Evolutionary conservation across 2,329 filamentous ascomycete species (phyloP).

Genomic region (Ascocoryne sarcoides): DNA sequence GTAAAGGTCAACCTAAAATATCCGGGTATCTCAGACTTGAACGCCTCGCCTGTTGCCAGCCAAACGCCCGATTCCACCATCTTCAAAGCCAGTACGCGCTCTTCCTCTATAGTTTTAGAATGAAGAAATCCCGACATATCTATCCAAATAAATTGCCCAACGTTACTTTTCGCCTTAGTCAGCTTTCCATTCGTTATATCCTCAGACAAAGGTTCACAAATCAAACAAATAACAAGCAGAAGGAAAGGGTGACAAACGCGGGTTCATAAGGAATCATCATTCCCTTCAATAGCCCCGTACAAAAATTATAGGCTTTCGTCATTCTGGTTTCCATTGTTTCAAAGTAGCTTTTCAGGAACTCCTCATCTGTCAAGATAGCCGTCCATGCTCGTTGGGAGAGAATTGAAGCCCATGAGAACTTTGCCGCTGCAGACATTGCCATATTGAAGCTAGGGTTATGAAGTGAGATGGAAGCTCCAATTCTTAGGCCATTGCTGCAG

Average conservation of each 20-base stretch:
- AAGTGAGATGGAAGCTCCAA: constrained; percentile 26
- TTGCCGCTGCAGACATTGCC: constrained; percentile 3
- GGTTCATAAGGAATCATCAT: constrained; percentile 6
- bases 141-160: constrained; percentile 12
- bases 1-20: constrained; percentile 12
- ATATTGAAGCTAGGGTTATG: constrained; percentile 8
- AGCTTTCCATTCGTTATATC: too few relatives aligned
- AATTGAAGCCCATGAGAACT: constrained; percentile 11
- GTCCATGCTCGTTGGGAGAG: constrained; percentile 9
- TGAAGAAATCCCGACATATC: constrained; percentile 6
- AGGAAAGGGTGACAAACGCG: constrained; percentile 2
- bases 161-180: too few relatives aligned
- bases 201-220: too few relatives aligned
- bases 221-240: neutral
- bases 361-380: constrained; percentile 6
- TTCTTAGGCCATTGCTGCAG: constrained; percentile 36
- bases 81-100: constrained; percentile 6
- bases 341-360: constrained; percentile 8
- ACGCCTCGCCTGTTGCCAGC: constrained; percentile 12
- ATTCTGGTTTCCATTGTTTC: constrained; percentile 1
- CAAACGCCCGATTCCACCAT: constrained; percentile 12
- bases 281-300: constrained; percentile 3
- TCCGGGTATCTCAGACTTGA: constrained; percentile 6
- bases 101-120: constrained; percentile 3
- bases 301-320: constrained; percentile 5